Evolutionary conservation across 352 stramenopile species (phyloP).

Genomic region (Pythium monospermum): DNA sequence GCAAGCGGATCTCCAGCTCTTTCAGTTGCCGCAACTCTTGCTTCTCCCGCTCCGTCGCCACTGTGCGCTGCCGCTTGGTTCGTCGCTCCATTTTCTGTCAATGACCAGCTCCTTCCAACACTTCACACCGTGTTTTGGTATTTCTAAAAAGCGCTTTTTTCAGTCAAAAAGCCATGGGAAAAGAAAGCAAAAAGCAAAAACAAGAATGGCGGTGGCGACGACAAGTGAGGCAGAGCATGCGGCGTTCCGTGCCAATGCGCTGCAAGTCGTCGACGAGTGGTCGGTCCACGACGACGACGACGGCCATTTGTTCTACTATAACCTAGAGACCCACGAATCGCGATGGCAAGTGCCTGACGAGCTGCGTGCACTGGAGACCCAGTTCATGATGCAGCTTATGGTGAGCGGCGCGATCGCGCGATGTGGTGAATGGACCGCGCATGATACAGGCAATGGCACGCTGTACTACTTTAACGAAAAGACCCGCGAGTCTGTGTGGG

Average conservation of each 20-base stretch:
- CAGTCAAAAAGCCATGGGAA: neutral
- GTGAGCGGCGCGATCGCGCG: conserved; percentile 59
- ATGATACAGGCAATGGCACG: conserved; percentile 63
- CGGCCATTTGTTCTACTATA: conserved; percentile 76
- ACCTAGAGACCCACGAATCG: conserved; percentile 36
- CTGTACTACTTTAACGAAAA: conserved; percentile 81
- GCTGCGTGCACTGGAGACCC: conserved; percentile 47
- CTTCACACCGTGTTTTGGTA: neutral
- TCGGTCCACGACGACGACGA: conserved; percentile 72
- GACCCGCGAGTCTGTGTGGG: conserved; percentile 63
- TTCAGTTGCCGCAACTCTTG: conserved; percentile 5
- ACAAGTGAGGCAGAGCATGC: conserved; percentile 5
- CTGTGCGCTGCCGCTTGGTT: neutral
- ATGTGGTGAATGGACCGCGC: conserved; percentile 62
- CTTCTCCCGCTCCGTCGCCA: conserved; percentile 1
- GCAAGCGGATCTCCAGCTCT: conserved; percentile 41
- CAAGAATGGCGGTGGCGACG: neutral
- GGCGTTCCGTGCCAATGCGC: conserved; percentile 46
- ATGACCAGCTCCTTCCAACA: neutral
- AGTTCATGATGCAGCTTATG: conserved; percentile 86
- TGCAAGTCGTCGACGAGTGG: conserved; percentile 56
- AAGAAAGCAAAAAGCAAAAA: neutral
- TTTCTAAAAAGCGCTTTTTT: neutral
- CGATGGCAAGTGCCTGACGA: conserved; percentile 51
- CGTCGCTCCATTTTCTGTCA: neutral